Conservation (phyloP, 1,139 yeast genomes). For the Starmera stellimalicola region DNA sequence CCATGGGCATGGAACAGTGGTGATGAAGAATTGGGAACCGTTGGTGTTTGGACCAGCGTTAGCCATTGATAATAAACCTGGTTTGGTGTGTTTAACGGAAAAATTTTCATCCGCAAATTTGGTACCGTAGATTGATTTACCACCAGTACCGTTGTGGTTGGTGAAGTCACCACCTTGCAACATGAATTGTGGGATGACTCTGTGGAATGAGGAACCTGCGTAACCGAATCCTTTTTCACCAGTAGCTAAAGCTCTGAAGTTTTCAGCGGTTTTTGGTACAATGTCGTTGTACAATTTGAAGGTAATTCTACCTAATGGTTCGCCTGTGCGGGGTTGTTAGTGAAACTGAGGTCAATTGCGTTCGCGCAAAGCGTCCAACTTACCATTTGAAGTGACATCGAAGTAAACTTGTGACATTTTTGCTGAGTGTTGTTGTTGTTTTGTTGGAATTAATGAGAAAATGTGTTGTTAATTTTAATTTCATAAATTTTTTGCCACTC, state of each 20-base stretch:
- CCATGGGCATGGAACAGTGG: conserved; percentile 95
- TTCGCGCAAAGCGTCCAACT: conserved; percentile 8
- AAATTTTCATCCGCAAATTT: conserved; percentile 97
- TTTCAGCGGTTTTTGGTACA: conserved; percentile 96
- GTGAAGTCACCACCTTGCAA: conserved; percentile 99
- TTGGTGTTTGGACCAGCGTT: conserved; percentile 99
- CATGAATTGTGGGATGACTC: conserved; percentile 98
- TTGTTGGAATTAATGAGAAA: no score
- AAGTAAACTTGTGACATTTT: conserved; percentile 59
- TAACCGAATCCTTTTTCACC: conserved; percentile 98
- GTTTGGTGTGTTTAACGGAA: conserved; percentile 71
- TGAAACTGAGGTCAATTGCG: background rate
- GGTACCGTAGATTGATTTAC: conserved; percentile 96
- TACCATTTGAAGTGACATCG: conserved; percentile 65
- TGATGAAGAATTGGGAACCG: conserved; percentile 98
- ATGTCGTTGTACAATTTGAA: conserved; percentile 88
- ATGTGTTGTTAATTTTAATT: no score
- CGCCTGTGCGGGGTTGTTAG: conserved; percentile 18
- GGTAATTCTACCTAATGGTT: conserved; percentile 61
- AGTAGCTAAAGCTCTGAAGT: conserved; percentile 94
- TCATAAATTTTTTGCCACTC: no score
- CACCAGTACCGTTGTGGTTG: conserved; percentile 93
- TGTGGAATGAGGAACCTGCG: conserved; percentile 90
- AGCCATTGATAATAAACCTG: conserved; percentile 98
- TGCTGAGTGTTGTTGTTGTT: no score